Base-by-base conservation (phyloP, 2,329 filamentous ascomycete genomes). In the Neonectria neomacrospora region DNA sequence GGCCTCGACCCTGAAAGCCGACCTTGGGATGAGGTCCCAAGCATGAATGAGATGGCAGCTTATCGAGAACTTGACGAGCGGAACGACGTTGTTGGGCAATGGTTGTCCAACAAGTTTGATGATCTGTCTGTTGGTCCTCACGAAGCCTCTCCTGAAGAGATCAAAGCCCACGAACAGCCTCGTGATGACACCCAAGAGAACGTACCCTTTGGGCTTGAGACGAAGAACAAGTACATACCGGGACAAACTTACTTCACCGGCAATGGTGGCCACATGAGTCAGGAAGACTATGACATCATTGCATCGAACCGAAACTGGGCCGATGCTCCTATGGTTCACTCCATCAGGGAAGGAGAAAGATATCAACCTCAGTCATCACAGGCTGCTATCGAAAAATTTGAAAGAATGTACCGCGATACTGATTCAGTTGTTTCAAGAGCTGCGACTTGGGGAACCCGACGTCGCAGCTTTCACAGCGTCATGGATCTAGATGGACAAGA, bases 371-470 rank as follows among this genome's bases (percentile, higher is more conserved):
- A 81, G 55, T 80, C 82, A 1, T 84, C 86, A 1, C 80, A 85
- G 45, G 85, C 79, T 16, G 86, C 86, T 10, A 88, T 89, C 20
- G 80, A 80, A 45, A 80, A 71, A 41, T 88, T 85, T 57, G 79
- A 86, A 66, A 79, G 78, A 11, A 80, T 85, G 79, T 84, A 79
- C 57, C 80, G 80, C 20, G 86, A 88, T 65, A 88, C 81, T 51
- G 84, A 83, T 28, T 90, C 88, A 0, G 80, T 89, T 11, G 76
- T 88, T 10, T 90, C 88, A 2, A 81, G 86, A 65, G 85, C 88
- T 14, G 90, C 90, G 18, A 93, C 90, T 0, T 89, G 90, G 83
- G 90, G 90, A 16, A 93, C 90, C 2, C 84, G 87, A 7, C 85
- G 89, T 44, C 85, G 86, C 61, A 90, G 90, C 74, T 80, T 91